Percentiles rank a stretch among this genome's conserved stretches.
Conservation (phyloP, 2,329 filamentous ascomycete genomes). For the Clonostachys byssicola region DNA sequence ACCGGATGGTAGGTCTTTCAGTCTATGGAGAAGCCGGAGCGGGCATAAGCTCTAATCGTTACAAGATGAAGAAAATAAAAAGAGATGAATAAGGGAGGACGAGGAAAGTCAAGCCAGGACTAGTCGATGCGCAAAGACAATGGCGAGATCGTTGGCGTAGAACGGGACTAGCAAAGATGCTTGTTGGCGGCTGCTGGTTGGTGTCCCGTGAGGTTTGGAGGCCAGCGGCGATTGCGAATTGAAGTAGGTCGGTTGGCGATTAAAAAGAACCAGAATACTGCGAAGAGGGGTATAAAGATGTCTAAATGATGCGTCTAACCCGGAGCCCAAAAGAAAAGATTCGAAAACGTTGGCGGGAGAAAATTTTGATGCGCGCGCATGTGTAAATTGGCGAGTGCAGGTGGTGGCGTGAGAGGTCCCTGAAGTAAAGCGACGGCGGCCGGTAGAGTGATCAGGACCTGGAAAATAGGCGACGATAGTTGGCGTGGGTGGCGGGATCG, state of each 20-base stretch:
- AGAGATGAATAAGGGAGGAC: neutral
- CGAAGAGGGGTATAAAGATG: conserved; percentile 1
- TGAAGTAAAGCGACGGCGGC: neutral
- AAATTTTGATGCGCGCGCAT: neutral
- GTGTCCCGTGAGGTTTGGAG: no score
- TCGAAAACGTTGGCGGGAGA: neutral
- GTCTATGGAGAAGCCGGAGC: no score
- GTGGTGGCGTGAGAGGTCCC: neutral
- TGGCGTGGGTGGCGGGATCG: neutral
- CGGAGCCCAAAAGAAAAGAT: neutral
- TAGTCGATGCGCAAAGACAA: neutral
- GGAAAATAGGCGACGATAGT: neutral
- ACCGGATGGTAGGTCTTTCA: neutral
- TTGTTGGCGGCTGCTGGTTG: no score
- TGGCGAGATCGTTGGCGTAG: no score
- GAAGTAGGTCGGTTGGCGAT: no score
- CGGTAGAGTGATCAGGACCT: neutral
- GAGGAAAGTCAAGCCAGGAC: neutral
- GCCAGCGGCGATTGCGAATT: no score
- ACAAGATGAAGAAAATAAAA: neutral
- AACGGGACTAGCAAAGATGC: no score
- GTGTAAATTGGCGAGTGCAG: neutral
- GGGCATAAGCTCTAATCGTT: no score
- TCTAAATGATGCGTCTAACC: conserved; percentile 2
- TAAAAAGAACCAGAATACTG: no score